Conservation (phyloP, 2,329 filamentous ascomycete genomes). For the Penicillium concentricum region DNA sequence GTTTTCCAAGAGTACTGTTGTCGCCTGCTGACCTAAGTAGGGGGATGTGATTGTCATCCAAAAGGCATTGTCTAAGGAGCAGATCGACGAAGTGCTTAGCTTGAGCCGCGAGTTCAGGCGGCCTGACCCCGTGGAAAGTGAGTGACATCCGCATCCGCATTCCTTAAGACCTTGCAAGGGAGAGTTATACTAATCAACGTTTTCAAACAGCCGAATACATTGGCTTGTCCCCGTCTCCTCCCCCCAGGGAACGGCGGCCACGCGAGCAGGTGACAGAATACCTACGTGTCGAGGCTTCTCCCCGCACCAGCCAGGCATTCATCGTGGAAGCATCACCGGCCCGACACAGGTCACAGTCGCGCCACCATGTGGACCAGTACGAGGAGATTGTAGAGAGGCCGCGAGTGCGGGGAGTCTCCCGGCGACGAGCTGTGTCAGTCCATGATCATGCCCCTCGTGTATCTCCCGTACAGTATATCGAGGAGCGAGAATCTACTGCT, state of each 20-base stretch:
- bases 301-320: constrained; percentile 30
- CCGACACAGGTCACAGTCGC: constrained; percentile 22
- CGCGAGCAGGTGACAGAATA: constrained; percentile 29
- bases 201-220: constrained; percentile 24
- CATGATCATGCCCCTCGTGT: constrained; percentile 36
- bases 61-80: constrained; percentile 80
- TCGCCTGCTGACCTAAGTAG: constrained; percentile 47
- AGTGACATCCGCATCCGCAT: constrained; percentile 17
- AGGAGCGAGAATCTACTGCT: constrained; percentile 38
- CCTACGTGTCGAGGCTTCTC: constrained; percentile 25
- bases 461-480: constrained; percentile 37
- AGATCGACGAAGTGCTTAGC: constrained; percentile 86
- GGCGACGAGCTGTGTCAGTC: constrained; percentile 38
- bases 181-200: constrained; percentile 5
- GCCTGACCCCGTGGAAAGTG: constrained; percentile 31
- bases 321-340: constrained; percentile 36
- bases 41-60: constrained; percentile 78
- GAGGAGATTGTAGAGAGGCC: constrained; percentile 31
- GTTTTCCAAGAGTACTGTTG: constrained; percentile 20
- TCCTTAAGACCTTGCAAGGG: constrained; percentile 3
- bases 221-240: not conserved
- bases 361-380: constrained; percentile 24
- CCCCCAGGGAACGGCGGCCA: constrained; percentile 20
- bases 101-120: constrained; percentile 65
- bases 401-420: constrained; percentile 28